A percentile compares a stretch with the other conserved stretches of the same genome.
Evolutionary conservation across 139 green algal genomes (phyloP).

Genomic region (Picochlorum sp.): DNA sequence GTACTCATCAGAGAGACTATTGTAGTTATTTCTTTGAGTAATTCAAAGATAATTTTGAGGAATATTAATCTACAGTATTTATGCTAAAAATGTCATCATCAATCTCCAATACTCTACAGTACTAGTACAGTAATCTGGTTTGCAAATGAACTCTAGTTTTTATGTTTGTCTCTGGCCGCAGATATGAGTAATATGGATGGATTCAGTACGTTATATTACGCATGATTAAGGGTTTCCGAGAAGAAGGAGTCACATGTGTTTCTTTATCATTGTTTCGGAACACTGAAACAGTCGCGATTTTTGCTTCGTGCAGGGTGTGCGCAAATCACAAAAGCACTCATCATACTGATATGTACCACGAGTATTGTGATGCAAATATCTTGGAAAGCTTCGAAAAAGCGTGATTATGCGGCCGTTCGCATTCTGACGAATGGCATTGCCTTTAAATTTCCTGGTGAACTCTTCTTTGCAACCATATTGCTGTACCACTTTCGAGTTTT

Average conservation of each 20-base stretch:
- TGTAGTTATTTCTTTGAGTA: too few relatives aligned
- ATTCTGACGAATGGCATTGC: constrained; percentile 12
- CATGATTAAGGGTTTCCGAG: too few relatives aligned
- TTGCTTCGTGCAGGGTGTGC: constrained; percentile 23
- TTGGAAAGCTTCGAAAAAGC: constrained; percentile 11
- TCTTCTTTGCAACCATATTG: constrained; percentile 33
- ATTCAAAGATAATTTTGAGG: too few relatives aligned
- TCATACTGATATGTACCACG: constrained; percentile 21
- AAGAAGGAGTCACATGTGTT: background rate
- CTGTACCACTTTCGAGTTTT: constrained; percentile 52
- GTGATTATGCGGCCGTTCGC: constrained; percentile 6
- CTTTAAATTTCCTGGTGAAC: constrained; percentile 37
- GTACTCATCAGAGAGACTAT: too few relatives aligned
- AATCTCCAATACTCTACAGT: too few relatives aligned
- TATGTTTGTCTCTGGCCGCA: too few relatives aligned
- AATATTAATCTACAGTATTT: too few relatives aligned
- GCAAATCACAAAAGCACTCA: constrained; percentile 39
- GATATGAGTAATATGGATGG: too few relatives aligned
- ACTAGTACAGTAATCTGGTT: too few relatives aligned
- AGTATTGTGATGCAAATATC: constrained; percentile 26
- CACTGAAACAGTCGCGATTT: background rate
- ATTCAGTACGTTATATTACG: too few relatives aligned
- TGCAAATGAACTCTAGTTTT: too few relatives aligned
- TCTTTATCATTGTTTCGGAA: background rate
- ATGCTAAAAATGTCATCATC: too few relatives aligned